These are phyloP conservation scores for Fusarium fracticaudum DNA, from an alignment of 2,329 filamentous ascomycete genomes.

Conservation along the genomic window DNA sequence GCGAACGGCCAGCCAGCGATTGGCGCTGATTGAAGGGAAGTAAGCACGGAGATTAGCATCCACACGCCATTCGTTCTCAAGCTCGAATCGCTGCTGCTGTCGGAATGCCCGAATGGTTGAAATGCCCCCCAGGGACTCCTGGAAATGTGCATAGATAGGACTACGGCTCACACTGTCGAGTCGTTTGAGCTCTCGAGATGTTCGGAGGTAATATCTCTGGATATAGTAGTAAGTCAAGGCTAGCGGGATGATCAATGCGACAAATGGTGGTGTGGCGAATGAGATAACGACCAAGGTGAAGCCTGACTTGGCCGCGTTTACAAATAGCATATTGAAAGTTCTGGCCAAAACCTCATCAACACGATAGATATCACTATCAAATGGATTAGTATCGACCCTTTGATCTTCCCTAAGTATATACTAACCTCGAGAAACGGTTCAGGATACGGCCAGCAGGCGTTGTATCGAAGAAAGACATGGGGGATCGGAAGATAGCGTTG, in stretches of 20 bases:
- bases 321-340: constrained; percentile 97
- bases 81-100: constrained; percentile 85
- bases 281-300: constrained; percentile 92
- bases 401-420: constrained; percentile 16
- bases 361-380: constrained; percentile 74
- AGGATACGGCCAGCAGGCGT: constrained; percentile 96
- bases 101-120: constrained; percentile 95
- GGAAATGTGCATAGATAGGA: constrained; percentile 98
- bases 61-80: constrained; percentile 97
- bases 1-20: constrained; percentile 92
- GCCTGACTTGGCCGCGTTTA: constrained; percentile 75
- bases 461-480: constrained; percentile 99
- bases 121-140: constrained; percentile 93
- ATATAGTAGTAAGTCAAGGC: constrained; percentile 87
- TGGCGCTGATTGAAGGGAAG: constrained; percentile 94
- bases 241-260: constrained; percentile 83
- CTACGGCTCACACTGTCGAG: constrained; percentile 95
- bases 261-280: constrained; percentile 80
- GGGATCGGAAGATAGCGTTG: constrained; percentile 94
- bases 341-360: constrained; percentile 94
- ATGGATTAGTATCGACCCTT: constrained; percentile 36
- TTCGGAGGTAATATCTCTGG: constrained; percentile 95
- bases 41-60: constrained; percentile 95
- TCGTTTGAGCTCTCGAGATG: constrained; percentile 94
- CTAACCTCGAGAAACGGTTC: constrained; percentile 92